These are phyloP conservation scores for Colletotrichum shisoi DNA, from an alignment of 2,329 filamentous ascomycete genomes.

Conservation along the genomic window DNA sequence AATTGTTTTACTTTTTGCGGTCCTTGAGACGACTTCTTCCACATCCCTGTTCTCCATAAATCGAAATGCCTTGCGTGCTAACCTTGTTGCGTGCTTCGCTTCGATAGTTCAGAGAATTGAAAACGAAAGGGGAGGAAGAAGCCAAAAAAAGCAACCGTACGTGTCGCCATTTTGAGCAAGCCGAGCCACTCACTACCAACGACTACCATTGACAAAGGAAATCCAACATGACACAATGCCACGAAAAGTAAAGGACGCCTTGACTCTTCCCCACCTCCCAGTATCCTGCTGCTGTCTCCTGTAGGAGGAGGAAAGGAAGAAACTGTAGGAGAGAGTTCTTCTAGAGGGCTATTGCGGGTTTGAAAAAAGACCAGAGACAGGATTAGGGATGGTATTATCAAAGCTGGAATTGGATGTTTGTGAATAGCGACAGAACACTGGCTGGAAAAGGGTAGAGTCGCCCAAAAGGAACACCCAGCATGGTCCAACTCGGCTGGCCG, in stretches of 20 bases:
- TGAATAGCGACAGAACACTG: no score
- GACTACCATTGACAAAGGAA: conserved; percentile 1
- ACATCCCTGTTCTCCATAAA: background rate
- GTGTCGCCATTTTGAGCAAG: background rate
- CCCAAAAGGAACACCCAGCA: conserved; percentile 16
- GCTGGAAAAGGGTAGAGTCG: no score
- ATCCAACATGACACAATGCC: background rate
- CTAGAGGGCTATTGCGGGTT: no score
- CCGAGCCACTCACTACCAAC: conserved; percentile 16
- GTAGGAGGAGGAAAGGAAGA: no score
- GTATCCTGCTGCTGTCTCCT: no score
- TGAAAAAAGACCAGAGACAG: no score
- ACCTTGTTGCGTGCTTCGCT: background rate
- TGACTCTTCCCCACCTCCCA: no score
- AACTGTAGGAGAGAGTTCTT: no score
- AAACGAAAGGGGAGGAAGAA: background rate
- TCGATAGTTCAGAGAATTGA: background rate
- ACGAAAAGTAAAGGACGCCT: no score
- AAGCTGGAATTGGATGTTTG: no score
- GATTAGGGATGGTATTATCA: no score
- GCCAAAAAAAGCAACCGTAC: conserved; percentile 5
- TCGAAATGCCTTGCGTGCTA: background rate
- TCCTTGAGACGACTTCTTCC: background rate
- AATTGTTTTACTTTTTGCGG: conserved; percentile 2
- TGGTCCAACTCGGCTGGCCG: background rate